Percentiles rank a stretch among this genome's conserved stretches.
Evolutionary conservation across 192 early-diverging fungal species (phyloP).

Genomic region (Haplosporangium gracile): DNA sequence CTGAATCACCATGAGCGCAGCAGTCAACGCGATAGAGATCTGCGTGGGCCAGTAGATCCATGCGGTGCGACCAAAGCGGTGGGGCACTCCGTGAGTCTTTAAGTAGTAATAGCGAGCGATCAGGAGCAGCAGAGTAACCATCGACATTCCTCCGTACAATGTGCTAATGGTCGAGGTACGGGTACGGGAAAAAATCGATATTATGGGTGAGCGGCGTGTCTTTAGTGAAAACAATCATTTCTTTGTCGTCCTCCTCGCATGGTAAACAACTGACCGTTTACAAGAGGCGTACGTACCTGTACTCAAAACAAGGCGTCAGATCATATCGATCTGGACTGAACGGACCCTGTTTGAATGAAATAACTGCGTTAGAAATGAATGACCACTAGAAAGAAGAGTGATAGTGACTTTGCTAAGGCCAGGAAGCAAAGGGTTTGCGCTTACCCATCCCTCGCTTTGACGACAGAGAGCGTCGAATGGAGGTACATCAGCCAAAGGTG

Average conservation of each 20-base stretch:
- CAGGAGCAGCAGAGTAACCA: neutral
- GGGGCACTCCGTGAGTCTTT: neutral
- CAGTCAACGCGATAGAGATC: slow-evolving; percentile 21
- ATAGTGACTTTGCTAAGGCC: neutral
- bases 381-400: neutral
- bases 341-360: slow-evolving; percentile 14
- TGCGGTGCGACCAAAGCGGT: slow-evolving; percentile 27
- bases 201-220: neutral
- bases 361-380: neutral
- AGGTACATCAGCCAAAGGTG: neutral
- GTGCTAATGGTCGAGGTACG: neutral
- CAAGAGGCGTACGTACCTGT: slow-evolving; percentile 7
- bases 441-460: slow-evolving; percentile 42
- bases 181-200: neutral
- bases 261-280: neutral
- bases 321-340: slow-evolving; percentile 36
- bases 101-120: neutral
- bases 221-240: neutral
- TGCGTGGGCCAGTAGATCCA: slow-evolving; percentile 50
- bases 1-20: neutral
- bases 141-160: slow-evolving; percentile 17
- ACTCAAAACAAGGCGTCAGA: slow-evolving; percentile 43
- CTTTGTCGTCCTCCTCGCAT: neutral
- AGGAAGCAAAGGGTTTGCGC: neutral
- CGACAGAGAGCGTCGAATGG: slow-evolving; percentile 6